Conservation (phyloP, 1,284 basidiomycete species). For the Ustilago vetiveriae region DNA sequence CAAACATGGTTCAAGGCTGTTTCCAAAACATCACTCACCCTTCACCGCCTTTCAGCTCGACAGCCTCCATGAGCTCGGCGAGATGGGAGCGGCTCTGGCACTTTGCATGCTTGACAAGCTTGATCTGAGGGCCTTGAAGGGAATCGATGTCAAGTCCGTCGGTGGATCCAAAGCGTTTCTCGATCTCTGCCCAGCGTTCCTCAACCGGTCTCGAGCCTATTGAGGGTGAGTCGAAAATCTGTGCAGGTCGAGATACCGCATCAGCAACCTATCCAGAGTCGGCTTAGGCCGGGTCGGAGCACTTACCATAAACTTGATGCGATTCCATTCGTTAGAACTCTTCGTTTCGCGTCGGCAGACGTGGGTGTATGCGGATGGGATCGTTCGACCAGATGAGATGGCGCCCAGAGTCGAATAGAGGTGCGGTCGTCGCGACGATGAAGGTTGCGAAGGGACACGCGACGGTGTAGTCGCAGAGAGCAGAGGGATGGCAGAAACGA, state of each 20-base stretch:
- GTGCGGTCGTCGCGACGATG: slow-evolving; percentile 16
- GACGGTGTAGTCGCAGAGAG: slow-evolving; percentile 6
- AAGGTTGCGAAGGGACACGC: not conserved
- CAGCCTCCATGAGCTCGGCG: slow-evolving; percentile 71
- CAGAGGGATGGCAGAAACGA: slow-evolving; percentile 14
- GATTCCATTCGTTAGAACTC: slow-evolving; percentile 73
- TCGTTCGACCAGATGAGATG: slow-evolving; percentile 6
- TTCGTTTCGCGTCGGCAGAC: slow-evolving; percentile 74
- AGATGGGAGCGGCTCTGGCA: slow-evolving; percentile 72
- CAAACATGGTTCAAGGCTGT: not conserved
- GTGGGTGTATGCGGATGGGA: slow-evolving; percentile 65
- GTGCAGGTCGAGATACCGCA: not conserved
- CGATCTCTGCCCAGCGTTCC: slow-evolving; percentile 71
- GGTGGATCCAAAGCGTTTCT: slow-evolving; percentile 71
- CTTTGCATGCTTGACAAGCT: slow-evolving; percentile 72
- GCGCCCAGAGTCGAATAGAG: slow-evolving; percentile 8
- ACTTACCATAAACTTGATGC: slow-evolving; percentile 73
- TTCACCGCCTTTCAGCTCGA: slow-evolving; percentile 74
- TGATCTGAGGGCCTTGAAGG: slow-evolving; percentile 68
- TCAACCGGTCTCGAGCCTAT: slow-evolving; percentile 72
- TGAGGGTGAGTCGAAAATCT: slow-evolving; percentile 77
- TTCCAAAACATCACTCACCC: slow-evolving; percentile 65
- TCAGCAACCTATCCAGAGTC: not conserved
- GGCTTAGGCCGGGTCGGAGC: too few relatives aligned
- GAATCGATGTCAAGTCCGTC: slow-evolving; percentile 31